Evolutionary conservation across 2,329 filamentous ascomycete species (phyloP).

Genomic region (Cylindrodendrum hubeiense): DNA sequence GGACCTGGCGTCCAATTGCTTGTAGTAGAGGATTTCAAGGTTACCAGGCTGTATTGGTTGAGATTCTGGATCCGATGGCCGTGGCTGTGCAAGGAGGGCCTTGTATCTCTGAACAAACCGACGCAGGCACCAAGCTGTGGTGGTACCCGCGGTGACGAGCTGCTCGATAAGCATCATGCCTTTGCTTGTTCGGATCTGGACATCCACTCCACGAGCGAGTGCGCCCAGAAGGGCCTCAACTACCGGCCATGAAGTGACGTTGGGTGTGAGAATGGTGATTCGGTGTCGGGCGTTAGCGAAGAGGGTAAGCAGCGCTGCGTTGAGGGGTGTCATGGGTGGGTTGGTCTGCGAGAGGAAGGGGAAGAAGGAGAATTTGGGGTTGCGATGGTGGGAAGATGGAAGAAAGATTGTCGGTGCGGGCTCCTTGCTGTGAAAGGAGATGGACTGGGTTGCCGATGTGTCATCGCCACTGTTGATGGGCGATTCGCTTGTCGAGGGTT

Average conservation of each 20-base stretch:
- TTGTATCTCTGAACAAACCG: slow-evolving; percentile 69
- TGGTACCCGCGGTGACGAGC: slow-evolving; percentile 82
- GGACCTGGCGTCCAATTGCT: slow-evolving; percentile 49
- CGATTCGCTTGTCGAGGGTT: slow-evolving; percentile 23
- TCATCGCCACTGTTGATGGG: slow-evolving; percentile 24
- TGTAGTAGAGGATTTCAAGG: slow-evolving; percentile 72
- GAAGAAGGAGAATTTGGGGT: slow-evolving; percentile 72
- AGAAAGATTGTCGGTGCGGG: slow-evolving; percentile 71
- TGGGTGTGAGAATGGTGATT: slow-evolving; percentile 82
- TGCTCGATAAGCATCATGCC: slow-evolving; percentile 84
- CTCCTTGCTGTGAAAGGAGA: slow-evolving; percentile 37
- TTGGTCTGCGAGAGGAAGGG: slow-evolving; percentile 63
- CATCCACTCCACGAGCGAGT: slow-evolving; percentile 73
- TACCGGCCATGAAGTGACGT: slow-evolving; percentile 77
- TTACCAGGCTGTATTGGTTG: slow-evolving; percentile 58
- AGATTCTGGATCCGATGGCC: slow-evolving; percentile 54
- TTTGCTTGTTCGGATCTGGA: slow-evolving; percentile 75
- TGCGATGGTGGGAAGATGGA: slow-evolving; percentile 79
- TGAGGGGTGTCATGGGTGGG: slow-evolving; percentile 75
- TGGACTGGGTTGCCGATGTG: slow-evolving; percentile 47
- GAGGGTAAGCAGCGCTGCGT: slow-evolving; percentile 72
- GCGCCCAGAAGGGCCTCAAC: slow-evolving; percentile 72
- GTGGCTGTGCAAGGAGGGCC: slow-evolving; percentile 36
- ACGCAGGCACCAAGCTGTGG: slow-evolving; percentile 74
- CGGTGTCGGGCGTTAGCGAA: slow-evolving; percentile 67